Conservation (phyloP, 176 grass and related monocot species). For the Oryza glaberrima region DNA sequence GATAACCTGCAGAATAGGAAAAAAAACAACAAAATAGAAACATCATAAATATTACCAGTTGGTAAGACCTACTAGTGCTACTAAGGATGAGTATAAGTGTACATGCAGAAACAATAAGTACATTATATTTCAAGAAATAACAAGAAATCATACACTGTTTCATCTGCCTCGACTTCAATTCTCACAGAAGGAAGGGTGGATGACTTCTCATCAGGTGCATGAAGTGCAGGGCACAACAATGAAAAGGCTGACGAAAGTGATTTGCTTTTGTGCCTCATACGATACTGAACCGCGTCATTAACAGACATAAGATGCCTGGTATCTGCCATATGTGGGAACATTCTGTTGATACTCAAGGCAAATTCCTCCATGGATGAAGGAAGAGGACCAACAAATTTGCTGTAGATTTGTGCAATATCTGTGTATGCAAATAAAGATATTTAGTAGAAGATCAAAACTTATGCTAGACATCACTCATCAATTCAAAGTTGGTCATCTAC, state of each 20-base stretch:
- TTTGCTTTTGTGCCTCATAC: conserved; percentile 86
- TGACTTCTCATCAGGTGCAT: conserved; percentile 40
- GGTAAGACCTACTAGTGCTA: conserved; percentile 5
- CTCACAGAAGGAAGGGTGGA: conserved; percentile 43
- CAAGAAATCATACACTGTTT: conserved; percentile 59
- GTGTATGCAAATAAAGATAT: conserved; percentile 36
- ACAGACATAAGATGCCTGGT: conserved; percentile 84
- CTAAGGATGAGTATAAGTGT: background rate
- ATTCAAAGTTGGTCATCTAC: background rate
- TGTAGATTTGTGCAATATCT: conserved; percentile 86
- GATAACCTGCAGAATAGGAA: conserved; percentile 62
- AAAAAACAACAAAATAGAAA: conserved; percentile 32
- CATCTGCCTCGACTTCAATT: conserved; percentile 76
- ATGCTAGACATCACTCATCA: conserved; percentile 28
- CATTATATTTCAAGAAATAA: conserved; percentile 28
- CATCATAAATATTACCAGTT: conserved; percentile 29
- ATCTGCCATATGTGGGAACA: conserved; percentile 76
- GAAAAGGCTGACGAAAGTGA: conserved; percentile 91
- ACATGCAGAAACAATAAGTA: conserved; percentile 35
- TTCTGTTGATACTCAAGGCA: conserved; percentile 60
- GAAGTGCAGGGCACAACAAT: conserved; percentile 61
- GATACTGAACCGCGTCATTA: conserved; percentile 50
- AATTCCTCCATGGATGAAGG: conserved; percentile 82
- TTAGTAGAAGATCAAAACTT: conserved; percentile 27
- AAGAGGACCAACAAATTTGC: conserved; percentile 88